A percentile compares a stretch with the other conserved stretches of the same genome.
phyloP scores from a whole-genome alignment of 1,139 yeast species.

The Debaryomycetaceae sp. region DNA sequence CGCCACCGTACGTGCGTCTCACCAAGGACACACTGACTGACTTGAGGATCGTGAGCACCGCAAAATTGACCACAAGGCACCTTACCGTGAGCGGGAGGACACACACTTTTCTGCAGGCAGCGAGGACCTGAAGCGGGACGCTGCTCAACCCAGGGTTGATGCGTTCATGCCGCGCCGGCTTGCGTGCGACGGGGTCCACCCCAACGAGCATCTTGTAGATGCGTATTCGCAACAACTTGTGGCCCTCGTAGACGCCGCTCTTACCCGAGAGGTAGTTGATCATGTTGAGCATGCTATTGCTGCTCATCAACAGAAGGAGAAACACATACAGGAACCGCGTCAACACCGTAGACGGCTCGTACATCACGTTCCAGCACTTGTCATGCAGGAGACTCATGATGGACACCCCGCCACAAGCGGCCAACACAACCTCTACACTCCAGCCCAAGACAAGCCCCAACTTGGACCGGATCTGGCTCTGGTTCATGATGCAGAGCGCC shows the following conservation, averaged over 20 bases:
- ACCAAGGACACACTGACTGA: not conserved
- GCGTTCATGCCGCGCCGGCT: not conserved
- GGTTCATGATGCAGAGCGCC: constrained; percentile 45
- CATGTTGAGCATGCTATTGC: constrained; percentile 27
- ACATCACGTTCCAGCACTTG: constrained; percentile 24
- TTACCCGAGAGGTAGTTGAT: constrained; percentile 13
- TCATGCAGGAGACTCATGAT: constrained; percentile 17
- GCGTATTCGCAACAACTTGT: constrained; percentile 10
- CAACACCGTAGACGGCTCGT: constrained; percentile 28
- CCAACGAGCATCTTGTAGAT: constrained; percentile 25
- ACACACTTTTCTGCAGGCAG: not conserved
- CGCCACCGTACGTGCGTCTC: constrained; percentile 1
- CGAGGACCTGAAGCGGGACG: constrained; percentile 2
- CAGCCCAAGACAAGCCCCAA: constrained; percentile 62
- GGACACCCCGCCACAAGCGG: constrained; percentile 52
- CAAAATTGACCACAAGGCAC: constrained; percentile 3
- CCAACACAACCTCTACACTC: constrained; percentile 43
- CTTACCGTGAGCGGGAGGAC: constrained; percentile 2
- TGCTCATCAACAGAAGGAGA: constrained; percentile 25
- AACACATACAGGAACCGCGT: constrained; percentile 23
- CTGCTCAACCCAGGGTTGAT: constrained; percentile 1
- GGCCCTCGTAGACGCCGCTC: constrained; percentile 15
- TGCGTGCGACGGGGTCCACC: constrained; percentile 3
- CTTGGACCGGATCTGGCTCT: constrained; percentile 55
- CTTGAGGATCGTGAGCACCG: constrained; percentile 1